Evolutionary conservation across 2,329 filamentous ascomycete genomes (phyloP).

Genomic region (Fusarium sp.): DNA sequence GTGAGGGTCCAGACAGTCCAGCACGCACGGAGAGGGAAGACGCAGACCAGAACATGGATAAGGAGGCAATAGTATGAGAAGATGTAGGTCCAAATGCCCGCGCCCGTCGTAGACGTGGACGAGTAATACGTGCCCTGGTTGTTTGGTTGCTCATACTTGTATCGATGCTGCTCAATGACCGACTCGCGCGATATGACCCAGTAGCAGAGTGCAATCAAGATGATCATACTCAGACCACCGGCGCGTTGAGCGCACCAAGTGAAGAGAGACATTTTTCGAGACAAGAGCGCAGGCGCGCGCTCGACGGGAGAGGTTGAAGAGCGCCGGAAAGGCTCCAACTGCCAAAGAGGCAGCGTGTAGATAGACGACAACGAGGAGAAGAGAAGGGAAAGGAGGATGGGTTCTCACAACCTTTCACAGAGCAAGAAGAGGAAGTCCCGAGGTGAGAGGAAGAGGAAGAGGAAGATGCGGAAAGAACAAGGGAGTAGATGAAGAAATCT

Average conservation of each 20-base stretch:
- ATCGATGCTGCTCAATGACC: constrained; percentile 56
- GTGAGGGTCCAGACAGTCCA: constrained; percentile 72
- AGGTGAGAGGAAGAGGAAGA: background rate
- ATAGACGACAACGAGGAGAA: background rate
- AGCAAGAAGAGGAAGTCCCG: background rate
- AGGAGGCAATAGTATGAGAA: constrained; percentile 75
- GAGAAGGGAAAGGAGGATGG: background rate
- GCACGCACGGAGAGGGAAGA: constrained; percentile 72
- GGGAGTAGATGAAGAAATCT: constrained; percentile 9
- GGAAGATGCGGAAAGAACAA: background rate
- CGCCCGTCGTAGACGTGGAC: constrained; percentile 52
- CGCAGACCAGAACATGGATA: constrained; percentile 72
- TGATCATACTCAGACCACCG: constrained; percentile 67
- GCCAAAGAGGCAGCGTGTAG: constrained; percentile 6
- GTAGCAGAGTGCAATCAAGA: constrained; percentile 62
- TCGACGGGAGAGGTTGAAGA: constrained; percentile 1
- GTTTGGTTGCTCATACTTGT: constrained; percentile 57
- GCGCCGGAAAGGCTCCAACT: constrained; percentile 3
- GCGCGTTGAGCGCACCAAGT: constrained; percentile 65
- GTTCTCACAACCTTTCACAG: background rate
- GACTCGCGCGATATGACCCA: constrained; percentile 67
- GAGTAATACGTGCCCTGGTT: constrained; percentile 48
- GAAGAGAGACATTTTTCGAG: constrained; percentile 62
- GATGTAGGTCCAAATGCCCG: constrained; percentile 63
- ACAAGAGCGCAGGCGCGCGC: background rate